Percentiles rank a stretch among this genome's conserved stretches.
Evolutionary conservation across 768 basidiomycete genomes (phyloP).

Genomic region (Mycena olivaceomarginata): DNA sequence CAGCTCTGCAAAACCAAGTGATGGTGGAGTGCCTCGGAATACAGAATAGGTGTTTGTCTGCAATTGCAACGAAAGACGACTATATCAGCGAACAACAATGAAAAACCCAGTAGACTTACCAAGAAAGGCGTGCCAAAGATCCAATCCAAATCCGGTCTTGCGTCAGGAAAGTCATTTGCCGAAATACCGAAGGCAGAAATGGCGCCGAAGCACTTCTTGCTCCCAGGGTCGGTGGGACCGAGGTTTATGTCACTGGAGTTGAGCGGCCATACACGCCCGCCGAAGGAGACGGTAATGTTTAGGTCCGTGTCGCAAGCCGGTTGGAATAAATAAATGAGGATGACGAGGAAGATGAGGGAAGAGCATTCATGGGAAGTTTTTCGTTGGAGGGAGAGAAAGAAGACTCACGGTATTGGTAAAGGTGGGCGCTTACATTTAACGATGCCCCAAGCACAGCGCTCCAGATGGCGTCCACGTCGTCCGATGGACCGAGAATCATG

Average conservation of each 20-base stretch:
- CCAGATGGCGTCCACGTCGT: slow-evolving; percentile 11
- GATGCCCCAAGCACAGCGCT: background rate
- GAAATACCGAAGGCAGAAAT: background rate
- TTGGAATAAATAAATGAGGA: background rate
- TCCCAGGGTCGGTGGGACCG: background rate
- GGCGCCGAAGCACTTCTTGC: background rate
- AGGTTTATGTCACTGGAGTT: background rate
- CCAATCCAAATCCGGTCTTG: background rate
- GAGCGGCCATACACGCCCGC: background rate
- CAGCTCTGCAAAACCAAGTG: slow-evolving; percentile 7
- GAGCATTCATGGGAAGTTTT: background rate
- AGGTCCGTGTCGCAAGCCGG: background rate
- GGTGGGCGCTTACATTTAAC: background rate
- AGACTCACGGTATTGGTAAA: slow-evolving; percentile 7
- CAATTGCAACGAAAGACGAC: background rate
- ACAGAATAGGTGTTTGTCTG: slow-evolving; percentile 15
- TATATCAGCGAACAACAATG: background rate
- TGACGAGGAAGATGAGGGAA: too few species aligned
- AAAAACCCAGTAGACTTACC: background rate
- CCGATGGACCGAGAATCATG: background rate
- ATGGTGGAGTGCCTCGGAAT: slow-evolving; percentile 5
- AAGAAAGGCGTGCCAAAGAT: background rate
- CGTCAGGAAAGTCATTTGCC: background rate
- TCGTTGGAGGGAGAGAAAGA: background rate
- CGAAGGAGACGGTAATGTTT: slow-evolving; percentile 8